These are phyloP conservation scores for Alisma plantagoaquatica DNA, from an alignment of 106 monocot species.

Conservation along the genomic window DNA sequence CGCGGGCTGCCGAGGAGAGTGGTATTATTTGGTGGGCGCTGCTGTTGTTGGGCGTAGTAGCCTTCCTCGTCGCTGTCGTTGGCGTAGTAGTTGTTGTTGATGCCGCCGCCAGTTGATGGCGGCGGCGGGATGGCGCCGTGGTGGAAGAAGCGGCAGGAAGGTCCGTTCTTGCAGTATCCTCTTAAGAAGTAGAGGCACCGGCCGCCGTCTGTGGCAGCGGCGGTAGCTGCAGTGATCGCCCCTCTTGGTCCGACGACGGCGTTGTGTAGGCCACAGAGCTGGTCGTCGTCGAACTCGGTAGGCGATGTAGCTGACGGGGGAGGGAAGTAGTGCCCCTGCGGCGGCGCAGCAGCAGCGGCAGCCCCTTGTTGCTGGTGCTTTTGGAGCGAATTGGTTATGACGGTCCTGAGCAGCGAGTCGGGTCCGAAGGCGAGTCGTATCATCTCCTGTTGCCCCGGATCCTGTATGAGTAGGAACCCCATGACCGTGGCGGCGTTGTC, in stretches of 20 bases:
- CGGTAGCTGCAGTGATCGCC: conserved; percentile 54
- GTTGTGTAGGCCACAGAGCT: no score
- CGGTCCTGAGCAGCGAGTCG: conserved; percentile 61
- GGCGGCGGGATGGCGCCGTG: no score
- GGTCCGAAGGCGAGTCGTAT: conserved; percentile 93
- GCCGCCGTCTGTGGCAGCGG: conserved; percentile 43
- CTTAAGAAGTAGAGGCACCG: conserved; percentile 82
- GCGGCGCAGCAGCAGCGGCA: background rate
- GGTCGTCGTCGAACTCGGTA: conserved; percentile 10
- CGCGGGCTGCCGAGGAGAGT: conserved; percentile 73
- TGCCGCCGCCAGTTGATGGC: no score
- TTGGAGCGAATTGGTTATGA: conserved; percentile 62
- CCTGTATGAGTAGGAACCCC: conserved; percentile 82
- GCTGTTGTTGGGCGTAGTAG: no score
- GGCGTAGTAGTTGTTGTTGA: conserved; percentile 27
- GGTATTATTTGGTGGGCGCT: no score
- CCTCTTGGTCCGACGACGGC: conserved; percentile 30
- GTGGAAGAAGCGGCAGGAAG: conserved; percentile 63
- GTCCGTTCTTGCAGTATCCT: conserved; percentile 90
- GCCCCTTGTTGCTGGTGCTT: conserved; percentile 48
- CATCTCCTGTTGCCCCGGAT: conserved; percentile 98
- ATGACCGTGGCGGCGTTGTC: conserved; percentile 95
- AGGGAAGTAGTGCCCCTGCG: conserved; percentile 35
- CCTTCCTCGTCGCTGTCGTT: conserved; percentile 2
- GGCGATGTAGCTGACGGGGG: conserved; percentile 29